A percentile compares a stretch with the other conserved stretches of the same genome.
These are phyloP conservation scores for Lipomyces starkeyi DNA, from an alignment of 805 yeast species.

Conservation along the genomic window DNA sequence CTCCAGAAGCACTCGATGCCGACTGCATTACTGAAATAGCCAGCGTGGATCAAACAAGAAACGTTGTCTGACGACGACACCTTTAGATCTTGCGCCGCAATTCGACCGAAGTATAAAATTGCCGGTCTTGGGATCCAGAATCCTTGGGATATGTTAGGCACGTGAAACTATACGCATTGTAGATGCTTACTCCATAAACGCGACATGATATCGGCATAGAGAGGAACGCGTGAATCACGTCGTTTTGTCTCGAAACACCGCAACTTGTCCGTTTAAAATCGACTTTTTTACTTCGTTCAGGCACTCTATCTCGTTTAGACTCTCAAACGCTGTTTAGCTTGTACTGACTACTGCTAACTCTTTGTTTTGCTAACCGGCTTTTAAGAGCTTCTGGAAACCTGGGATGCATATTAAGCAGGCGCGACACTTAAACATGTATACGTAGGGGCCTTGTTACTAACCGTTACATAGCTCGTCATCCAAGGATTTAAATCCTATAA, in stretches of 20 bases:
- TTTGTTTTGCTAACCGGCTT: not conserved
- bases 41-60: not conserved
- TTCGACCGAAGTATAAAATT: not conserved
- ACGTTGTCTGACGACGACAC: too few species aligned
- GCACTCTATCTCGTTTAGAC: not conserved
- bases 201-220: not conserved
- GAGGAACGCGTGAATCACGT: not conserved
- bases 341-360: not conserved
- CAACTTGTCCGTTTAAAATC: not conserved
- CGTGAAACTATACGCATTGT: too few species aligned
- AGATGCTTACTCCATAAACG: not conserved
- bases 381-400: not conserved
- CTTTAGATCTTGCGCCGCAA: not conserved
- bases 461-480: slow-evolving; percentile 57
- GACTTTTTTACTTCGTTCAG: not conserved
- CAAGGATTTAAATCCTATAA: slow-evolving; percentile 95
- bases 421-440: slow-evolving; percentile 2
- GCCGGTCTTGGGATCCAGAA: too few species aligned
- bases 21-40: not conserved
- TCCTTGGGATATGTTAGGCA: too few species aligned
- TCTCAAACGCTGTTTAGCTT: not conserved
- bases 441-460: not conserved
- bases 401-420: slow-evolving; percentile 36
- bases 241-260: too few species aligned
- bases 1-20: not conserved